These are phyloP conservation scores for Blastobotrys aristatus DNA, from an alignment of 1,139 yeast species.

Conservation along the genomic window DNA sequence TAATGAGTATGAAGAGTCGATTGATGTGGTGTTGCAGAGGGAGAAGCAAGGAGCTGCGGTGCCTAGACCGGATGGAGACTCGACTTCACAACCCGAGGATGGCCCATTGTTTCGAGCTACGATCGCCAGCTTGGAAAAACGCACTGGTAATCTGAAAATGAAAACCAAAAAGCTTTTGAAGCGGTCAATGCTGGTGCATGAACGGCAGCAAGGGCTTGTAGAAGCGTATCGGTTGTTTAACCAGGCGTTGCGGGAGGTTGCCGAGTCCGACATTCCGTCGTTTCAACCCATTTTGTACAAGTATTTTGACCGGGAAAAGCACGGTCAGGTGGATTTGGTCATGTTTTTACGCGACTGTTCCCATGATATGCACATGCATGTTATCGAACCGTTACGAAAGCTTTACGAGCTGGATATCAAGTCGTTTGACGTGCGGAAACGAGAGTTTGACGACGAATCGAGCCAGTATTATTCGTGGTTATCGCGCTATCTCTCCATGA, in stretches of 20 bases:
- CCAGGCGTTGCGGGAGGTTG: constrained; percentile 31
- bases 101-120: constrained; percentile 70
- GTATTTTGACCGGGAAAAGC: constrained; percentile 26
- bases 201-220: constrained; percentile 34
- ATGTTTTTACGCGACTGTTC: constrained; percentile 23
- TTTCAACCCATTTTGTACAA: constrained; percentile 32
- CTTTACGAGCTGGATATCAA: constrained; percentile 41
- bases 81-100: constrained; percentile 47
- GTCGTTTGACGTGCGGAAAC: constrained; percentile 41
- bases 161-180: constrained; percentile 40
- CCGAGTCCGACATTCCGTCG: constrained; percentile 33
- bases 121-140: constrained; percentile 49
- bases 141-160: constrained; percentile 46
- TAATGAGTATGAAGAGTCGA: constrained; percentile 18
- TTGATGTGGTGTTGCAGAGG: constrained; percentile 21
- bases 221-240: constrained; percentile 36
- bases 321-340: constrained; percentile 22
- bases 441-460: constrained; percentile 65
- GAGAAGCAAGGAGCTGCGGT: constrained; percentile 20
- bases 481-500: constrained; percentile 61
- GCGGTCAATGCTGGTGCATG: constrained; percentile 35
- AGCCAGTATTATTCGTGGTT: constrained; percentile 74
- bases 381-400: constrained; percentile 39
- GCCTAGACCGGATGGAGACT: constrained; percentile 31
- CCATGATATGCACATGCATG: constrained; percentile 29